Conservation (phyloP, 139 green algal species). For the Zygnema circumcarinatum region DNA sequence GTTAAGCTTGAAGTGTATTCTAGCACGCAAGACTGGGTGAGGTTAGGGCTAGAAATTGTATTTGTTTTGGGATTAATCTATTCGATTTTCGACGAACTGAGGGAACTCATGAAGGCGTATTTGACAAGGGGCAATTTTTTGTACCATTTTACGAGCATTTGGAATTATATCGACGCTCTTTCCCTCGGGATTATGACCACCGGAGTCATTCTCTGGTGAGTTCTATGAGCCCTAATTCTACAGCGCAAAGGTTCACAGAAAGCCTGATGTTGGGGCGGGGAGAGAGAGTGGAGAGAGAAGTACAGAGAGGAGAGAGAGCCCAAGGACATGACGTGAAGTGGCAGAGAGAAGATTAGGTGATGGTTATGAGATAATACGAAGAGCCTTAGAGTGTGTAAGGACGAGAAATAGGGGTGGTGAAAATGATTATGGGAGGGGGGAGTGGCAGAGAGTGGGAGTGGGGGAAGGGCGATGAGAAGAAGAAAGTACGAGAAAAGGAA, state of each 20-base stretch:
- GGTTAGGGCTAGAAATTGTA: conserved; percentile 73
- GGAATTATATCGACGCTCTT: conserved; percentile 77
- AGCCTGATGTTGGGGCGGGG: too few relatives aligned
- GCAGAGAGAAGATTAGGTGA: background rate
- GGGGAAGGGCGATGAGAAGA: too few relatives aligned
- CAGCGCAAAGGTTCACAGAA: background rate
- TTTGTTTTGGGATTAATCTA: conserved; percentile 69
- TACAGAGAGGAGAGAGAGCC: too few relatives aligned
- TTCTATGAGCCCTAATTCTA: background rate
- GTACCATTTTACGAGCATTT: conserved; percentile 68
- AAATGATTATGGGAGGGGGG: too few relatives aligned
- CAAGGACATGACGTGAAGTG: background rate
- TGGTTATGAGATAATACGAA: background rate
- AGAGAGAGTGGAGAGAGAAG: too few relatives aligned
- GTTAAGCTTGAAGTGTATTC: conserved; percentile 29
- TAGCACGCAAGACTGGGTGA: conserved; percentile 17
- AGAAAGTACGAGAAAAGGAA: too few relatives aligned
- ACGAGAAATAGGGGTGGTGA: too few relatives aligned
- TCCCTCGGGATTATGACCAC: conserved; percentile 75
- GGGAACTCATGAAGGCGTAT: background rate
- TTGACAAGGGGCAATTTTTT: conserved; percentile 28
- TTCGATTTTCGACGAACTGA: conserved; percentile 40
- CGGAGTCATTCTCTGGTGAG: conserved; percentile 65
- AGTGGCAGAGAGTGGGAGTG: too few relatives aligned
- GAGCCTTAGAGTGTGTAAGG: background rate